Conservation (phyloP, 1,139 yeast genomes). For the Meyerozyma elateridarum region DNA sequence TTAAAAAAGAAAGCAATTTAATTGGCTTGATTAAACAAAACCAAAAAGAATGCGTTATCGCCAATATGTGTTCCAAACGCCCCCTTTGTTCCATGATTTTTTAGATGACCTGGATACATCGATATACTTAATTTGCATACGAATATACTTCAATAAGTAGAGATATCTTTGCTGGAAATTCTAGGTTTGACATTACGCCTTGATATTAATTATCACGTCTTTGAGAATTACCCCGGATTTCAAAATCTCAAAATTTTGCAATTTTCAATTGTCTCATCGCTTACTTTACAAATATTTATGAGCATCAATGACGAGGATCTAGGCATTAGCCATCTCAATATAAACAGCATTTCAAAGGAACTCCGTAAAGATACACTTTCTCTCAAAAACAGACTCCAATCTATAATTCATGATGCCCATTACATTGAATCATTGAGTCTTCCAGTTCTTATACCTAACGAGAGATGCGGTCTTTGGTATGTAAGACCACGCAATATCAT, state of each 20-base stretch:
- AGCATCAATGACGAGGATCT: not conserved
- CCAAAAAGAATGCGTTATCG: too few relatives aligned
- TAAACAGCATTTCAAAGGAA: constrained; percentile 28
- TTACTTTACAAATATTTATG: not conserved
- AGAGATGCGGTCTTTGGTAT: constrained; percentile 89
- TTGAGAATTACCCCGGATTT: too few relatives aligned
- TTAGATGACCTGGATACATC: too few relatives aligned
- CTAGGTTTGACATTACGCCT: too few relatives aligned
- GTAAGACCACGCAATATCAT: constrained; percentile 37
- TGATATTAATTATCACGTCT: too few relatives aligned
- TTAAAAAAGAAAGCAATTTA: too few relatives aligned
- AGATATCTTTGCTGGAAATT: too few relatives aligned
- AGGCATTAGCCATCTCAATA: constrained; percentile 8
- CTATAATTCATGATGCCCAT: constrained; percentile 57
- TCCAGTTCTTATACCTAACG: constrained; percentile 61
- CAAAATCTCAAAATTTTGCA: not conserved
- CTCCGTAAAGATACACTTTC: constrained; percentile 52
- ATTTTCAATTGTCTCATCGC: not conserved
- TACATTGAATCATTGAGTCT: constrained; percentile 20
- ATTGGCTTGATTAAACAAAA: too few relatives aligned
- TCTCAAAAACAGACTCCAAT: constrained; percentile 59
- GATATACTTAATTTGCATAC: too few relatives aligned
- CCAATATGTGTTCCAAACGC: too few relatives aligned
- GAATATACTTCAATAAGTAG: too few relatives aligned
- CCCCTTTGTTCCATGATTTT: too few relatives aligned